Evolutionary conservation across 768 basidiomycete genomes (phyloP).

Genomic region (Saitozyma podzolica): DNA sequence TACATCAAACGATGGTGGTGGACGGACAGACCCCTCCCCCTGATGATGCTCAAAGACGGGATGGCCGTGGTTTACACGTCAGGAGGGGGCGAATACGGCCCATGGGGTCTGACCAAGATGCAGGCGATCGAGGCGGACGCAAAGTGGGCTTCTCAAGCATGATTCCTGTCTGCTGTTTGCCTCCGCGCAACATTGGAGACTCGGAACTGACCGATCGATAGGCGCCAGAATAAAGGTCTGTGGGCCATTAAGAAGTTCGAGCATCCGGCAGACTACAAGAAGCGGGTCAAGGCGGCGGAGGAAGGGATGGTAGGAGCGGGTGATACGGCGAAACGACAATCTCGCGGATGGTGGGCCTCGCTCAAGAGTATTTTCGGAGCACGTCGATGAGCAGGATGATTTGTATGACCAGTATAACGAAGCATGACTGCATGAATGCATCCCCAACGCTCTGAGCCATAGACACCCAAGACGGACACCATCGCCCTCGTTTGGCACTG

Average conservation of each 20-base stretch:
- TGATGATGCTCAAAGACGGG: slow-evolving; percentile 76
- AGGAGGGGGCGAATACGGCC: slow-evolving; percentile 76
- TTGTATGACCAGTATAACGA: too few relatives aligned
- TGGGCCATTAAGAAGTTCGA: slow-evolving; percentile 66
- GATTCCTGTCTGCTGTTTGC: not conserved
- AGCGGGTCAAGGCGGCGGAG: slow-evolving; percentile 54
- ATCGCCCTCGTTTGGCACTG: too few relatives aligned
- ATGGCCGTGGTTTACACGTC: slow-evolving; percentile 75
- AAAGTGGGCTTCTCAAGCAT: slow-evolving; percentile 57
- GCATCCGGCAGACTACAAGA: slow-evolving; percentile 78
- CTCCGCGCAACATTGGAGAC: too few relatives aligned
- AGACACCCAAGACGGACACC: too few relatives aligned
- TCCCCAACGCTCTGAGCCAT: too few relatives aligned
- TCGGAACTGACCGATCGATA: slow-evolving; percentile 42
- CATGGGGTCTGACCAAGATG: slow-evolving; percentile 66
- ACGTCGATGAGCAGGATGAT: too few relatives aligned
- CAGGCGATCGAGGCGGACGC: slow-evolving; percentile 66
- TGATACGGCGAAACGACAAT: too few relatives aligned
- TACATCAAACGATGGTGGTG: slow-evolving; percentile 61
- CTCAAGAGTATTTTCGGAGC: too few relatives aligned
- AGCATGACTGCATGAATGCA: too few relatives aligned
- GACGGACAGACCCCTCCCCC: slow-evolving; percentile 62
- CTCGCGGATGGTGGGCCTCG: too few relatives aligned
- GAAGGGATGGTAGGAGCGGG: slow-evolving; percentile 11
- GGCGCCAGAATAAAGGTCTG: slow-evolving; percentile 68